Conservation (phyloP, 176 grass and related monocot genomes). For the Carex cristatella region DNA sequence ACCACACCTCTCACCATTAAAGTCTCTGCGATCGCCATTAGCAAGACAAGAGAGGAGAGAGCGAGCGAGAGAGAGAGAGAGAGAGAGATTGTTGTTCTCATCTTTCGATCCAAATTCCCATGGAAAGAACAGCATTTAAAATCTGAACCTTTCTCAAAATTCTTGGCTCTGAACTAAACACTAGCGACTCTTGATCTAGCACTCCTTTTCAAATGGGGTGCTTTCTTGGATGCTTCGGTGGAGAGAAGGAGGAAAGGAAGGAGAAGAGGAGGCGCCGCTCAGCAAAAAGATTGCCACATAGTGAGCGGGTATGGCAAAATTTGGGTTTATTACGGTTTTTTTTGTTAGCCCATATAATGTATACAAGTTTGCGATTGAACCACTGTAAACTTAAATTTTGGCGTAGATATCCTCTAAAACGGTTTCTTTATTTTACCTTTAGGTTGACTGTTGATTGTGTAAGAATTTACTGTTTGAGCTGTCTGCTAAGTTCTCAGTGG, state of each 20-base stretch:
- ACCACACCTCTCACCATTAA: conserved; percentile 14
- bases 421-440: not conserved
- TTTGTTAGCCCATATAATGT: not conserved
- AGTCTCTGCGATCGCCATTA: not conserved
- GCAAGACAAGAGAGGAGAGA: not conserved
- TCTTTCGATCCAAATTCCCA: conserved; percentile 10
- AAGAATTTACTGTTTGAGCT: not conserved
- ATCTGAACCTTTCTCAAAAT: not conserved
- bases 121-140: conserved; percentile 4
- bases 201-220: conserved; percentile 65
- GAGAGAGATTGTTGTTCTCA: not conserved
- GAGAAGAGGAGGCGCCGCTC: conserved; percentile 51
- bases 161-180: not conserved
- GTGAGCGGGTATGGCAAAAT: conserved; percentile 28
- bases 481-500: not conserved
- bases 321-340: not conserved
- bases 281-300: conserved; percentile 36
- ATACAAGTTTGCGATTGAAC: not conserved
- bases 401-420: not conserved
- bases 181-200: conserved; percentile 12
- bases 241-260: conserved; percentile 38
- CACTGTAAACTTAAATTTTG: not conserved
- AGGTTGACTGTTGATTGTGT: not conserved
- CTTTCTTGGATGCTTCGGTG: conserved; percentile 96
- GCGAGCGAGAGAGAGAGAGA: not conserved